phyloP scores from a whole-genome alignment of 495 filamentous ascomycete species.

The Penicillium coffeae region DNA sequence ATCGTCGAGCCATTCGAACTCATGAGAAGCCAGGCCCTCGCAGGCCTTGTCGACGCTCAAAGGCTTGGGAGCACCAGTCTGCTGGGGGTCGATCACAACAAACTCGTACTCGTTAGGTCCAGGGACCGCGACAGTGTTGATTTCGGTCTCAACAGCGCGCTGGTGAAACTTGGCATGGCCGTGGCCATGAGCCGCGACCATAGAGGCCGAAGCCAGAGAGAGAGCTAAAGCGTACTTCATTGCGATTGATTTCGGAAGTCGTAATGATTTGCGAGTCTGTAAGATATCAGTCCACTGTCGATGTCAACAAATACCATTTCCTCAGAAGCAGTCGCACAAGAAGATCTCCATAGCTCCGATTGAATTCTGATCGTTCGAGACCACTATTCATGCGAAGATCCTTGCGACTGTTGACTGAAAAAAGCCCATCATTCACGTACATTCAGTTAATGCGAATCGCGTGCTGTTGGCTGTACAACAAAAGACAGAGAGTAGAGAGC shows the following conservation, averaged over 20 bases:
- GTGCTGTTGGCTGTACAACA: slow-evolving; percentile 33
- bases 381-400: too few species aligned
- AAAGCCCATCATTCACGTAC: slow-evolving; percentile 21
- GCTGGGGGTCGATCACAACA: slow-evolving; percentile 35
- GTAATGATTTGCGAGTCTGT: slow-evolving; percentile 7
- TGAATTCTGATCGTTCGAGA: too few species aligned
- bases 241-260: slow-evolving; percentile 11
- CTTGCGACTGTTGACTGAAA: not conserved
- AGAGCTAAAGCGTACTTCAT: slow-evolving; percentile 47
- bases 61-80: slow-evolving; percentile 19
- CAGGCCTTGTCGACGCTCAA: slow-evolving; percentile 56
- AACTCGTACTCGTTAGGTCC: slow-evolving; percentile 59
- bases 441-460: slow-evolving; percentile 34
- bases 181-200: slow-evolving; percentile 42
- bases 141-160: slow-evolving; percentile 31
- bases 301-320: not conserved
- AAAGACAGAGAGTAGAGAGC: slow-evolving; percentile 23
- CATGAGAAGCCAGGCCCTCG: slow-evolving; percentile 56
- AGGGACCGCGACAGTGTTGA: slow-evolving; percentile 45
- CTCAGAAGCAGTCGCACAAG: too few species aligned
- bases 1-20: slow-evolving; percentile 35
- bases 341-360: too few species aligned
- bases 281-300: not conserved
- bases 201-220: slow-evolving; percentile 42
- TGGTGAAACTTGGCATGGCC: slow-evolving; percentile 42